Evolutionary conservation across 2,329 filamentous ascomycete genomes (phyloP), one percentile per base, ranked within the genome.

Genomic region (Exophiala bonariae): DNA sequence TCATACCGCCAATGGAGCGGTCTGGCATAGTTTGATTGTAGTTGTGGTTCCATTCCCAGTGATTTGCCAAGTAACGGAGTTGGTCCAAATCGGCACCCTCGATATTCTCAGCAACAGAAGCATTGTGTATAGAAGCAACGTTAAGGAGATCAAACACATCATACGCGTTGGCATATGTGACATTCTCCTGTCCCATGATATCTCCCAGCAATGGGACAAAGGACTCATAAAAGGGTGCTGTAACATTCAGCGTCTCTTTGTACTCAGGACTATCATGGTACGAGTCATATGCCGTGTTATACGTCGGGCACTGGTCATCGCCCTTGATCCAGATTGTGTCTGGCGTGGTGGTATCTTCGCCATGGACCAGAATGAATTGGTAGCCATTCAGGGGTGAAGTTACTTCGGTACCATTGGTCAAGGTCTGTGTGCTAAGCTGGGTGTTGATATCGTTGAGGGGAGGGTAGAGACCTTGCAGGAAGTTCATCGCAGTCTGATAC

Each of bases 381-480:
- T 90, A 95, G 17, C 89, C 89, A 49, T 80, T 74, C 61, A 95
- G 71, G 0, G 90, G 89, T 2, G 82, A 73, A 46, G 80, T 71
- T 10, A 89, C 73, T 3, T 68, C 72, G 18, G 78, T 79, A 38
- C 85, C 85, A 66, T 95, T 89, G 59, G 80, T 81, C 36, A 96
- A 77, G 2, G 72, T 81, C 68, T 88, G 76, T 26, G 75, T 68
- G 4, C 75, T 73, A 17, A 39, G 19, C 14, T 23, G 22, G 1
- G 68, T 63, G 7, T 67, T 62, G 2, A 59, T 61, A 14, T 47
- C 44, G 47, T 80, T 80, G 1, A 83, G 80, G 1, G 90, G 88
- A 7, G 90, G 90, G 64, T 95, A 96, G 17, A 96, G 76, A 20
- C 83, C 89, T 70, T 95, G 90, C 22, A 92, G 71, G 71, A 95